Percentiles rank a stretch among this genome's conserved stretches.
Evolutionary conservation across 2,329 filamentous ascomycete genomes (phyloP).

Genomic region (Diaporthe vexans): DNA sequence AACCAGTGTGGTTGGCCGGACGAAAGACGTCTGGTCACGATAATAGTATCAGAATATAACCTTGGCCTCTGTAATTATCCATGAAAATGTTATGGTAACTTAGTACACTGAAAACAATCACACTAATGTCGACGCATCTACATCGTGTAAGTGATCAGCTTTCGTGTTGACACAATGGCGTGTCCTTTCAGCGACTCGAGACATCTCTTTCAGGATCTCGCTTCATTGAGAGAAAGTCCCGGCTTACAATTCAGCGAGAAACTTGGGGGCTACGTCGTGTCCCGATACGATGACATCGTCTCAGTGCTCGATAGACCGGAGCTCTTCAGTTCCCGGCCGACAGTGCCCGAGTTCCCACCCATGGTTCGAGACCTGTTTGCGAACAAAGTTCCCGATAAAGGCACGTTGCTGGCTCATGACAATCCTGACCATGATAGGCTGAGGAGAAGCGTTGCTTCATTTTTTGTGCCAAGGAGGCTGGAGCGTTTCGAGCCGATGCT

Average conservation of each 20-base stretch:
- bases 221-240: not conserved
- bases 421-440: conserved; percentile 16
- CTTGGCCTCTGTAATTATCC: not conserved
- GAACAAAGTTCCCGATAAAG: not conserved
- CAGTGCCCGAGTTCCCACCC: not conserved
- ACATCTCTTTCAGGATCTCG: conserved; percentile 17
- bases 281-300: conserved; percentile 5
- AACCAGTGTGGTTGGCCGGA: not conserved
- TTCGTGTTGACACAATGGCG: not conserved
- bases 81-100: not conserved
- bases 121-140: too few species aligned
- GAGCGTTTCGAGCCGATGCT: conserved; percentile 16
- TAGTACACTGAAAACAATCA: not conserved
- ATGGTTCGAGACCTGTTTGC: conserved; percentile 3
- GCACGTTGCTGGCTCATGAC: not conserved
- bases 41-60: not conserved
- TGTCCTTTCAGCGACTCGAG: conserved; percentile 11
- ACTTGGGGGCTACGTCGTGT: not conserved
- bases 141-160: too few species aligned
- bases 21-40: not conserved
- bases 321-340: conserved; percentile 2
- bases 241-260: conserved; percentile 1
- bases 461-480: conserved; percentile 3
- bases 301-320: not conserved
- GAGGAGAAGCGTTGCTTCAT: not conserved